These are phyloP conservation scores for Astrothelium macrocarpum DNA, from an alignment of 495 filamentous ascomycete genomes.

Conservation along the genomic window DNA sequence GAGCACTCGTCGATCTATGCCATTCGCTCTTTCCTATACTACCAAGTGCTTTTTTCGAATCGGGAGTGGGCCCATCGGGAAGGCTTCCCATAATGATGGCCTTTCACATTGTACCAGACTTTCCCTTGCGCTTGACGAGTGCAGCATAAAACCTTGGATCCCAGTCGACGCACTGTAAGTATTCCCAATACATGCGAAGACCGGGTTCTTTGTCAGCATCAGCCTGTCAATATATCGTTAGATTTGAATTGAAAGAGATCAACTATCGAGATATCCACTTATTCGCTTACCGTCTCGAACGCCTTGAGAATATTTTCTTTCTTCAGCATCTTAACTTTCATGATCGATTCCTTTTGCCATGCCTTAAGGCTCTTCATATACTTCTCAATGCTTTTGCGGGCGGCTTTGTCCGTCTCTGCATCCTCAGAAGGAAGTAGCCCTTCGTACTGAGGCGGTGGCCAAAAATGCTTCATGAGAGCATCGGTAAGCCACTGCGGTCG, in stretches of 20 bases:
- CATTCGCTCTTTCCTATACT: too few relatives aligned
- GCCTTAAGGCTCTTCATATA: constrained; percentile 22
- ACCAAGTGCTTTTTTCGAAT: too few relatives aligned
- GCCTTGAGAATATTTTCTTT: constrained; percentile 25
- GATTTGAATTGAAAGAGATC: background rate
- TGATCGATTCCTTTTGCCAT: constrained; percentile 26
- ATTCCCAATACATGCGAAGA: constrained; percentile 33
- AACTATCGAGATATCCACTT: too few relatives aligned
- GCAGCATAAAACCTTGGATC: constrained; percentile 24
- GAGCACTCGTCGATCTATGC: too few relatives aligned
- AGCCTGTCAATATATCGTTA: constrained; percentile 8
- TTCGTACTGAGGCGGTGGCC: constrained; percentile 26
- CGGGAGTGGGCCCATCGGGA: too few relatives aligned
- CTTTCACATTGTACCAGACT: background rate
- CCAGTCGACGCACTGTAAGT: constrained; percentile 29
- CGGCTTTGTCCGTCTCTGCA: constrained; percentile 10
- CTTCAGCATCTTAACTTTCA: constrained; percentile 23
- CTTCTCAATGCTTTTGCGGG: constrained; percentile 15
- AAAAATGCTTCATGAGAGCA: constrained; percentile 29
- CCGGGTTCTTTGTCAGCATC: constrained; percentile 27
- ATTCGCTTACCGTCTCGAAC: constrained; percentile 25
- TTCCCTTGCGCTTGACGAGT: constrained; percentile 19
- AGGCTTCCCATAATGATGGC: too few relatives aligned
- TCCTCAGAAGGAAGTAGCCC: constrained; percentile 16
- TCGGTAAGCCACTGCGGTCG: constrained; percentile 30